Base-by-base conservation (phyloP, 345 rosid genomes). In the Pugionium cornutum region DNA sequence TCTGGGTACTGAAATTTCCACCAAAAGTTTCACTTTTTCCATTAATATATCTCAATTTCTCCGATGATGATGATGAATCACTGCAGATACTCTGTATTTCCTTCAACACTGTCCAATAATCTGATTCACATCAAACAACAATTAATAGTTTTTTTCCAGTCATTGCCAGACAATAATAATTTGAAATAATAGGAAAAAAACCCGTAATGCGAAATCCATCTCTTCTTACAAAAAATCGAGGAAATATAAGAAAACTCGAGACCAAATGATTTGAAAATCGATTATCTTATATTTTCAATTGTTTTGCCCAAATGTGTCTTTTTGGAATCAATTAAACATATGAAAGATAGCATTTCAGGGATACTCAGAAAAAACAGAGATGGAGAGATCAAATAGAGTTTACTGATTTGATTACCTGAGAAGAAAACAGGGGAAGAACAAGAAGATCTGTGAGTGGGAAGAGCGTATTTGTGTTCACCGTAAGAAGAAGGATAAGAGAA, bases 391-490 rank as follows among this genome's bases (percentile, higher is more conserved):
- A 2, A 18, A 37, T 4, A 1, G n/a, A 9, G 2, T 8, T 57
- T 57, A 10, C 4, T 25, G 44, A 1, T 55, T 32, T 41, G 2
- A 41, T 6, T 49, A 89, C 97, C 97, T 9, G 88, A 78, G 85
- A 89, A 88, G 45, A 40, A 78, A 50, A 88, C 69, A 52, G 94
- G 86, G 72, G 85, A 82, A 50, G 89, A 82, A 69, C 97, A 92
- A 36, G 83, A 62, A 42, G 84, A 61, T 75, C 86, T 86, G 45
- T 81, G 81, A 9, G 97, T 82, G 40, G 89, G 79, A 74, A 88
- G 70, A 72, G 89, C 91, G 50, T 92, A 83, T 74, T 92, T 92
- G 84, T 89, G 96, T 48, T 82, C 80, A 63, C 96, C 94, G 37
- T 92, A 92, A 63, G 91, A 81, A 41, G 79, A 46, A 65, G 96